phyloP scores from a whole-genome alignment of 257 asterid species.

The Solanum lycopersicoides region DNA sequence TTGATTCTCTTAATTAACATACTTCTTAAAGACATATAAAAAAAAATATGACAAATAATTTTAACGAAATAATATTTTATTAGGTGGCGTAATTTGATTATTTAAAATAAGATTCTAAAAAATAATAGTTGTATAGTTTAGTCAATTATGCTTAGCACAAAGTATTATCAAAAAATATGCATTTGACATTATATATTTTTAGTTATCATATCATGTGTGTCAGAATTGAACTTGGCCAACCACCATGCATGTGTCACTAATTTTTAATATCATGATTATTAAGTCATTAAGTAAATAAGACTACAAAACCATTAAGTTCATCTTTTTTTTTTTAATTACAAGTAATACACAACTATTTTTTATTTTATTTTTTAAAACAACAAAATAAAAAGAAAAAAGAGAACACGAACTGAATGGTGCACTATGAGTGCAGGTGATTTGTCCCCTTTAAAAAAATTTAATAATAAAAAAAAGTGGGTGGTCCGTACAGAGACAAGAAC shows the following conservation, averaged over 20 bases:
- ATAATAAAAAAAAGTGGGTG: background rate
- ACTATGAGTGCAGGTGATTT: slow-evolving; percentile 5
- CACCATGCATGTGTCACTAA: background rate
- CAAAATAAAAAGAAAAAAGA: background rate
- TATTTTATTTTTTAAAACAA: background rate
- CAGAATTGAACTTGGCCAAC: background rate
- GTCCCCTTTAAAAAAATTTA: background rate
- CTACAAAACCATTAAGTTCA: background rate
- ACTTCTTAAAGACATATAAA: too few relatives aligned
- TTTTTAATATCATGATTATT: background rate
- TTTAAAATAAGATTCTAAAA: background rate
- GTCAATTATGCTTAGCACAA: background rate
- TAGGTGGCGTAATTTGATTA: background rate
- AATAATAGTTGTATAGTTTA: background rate
- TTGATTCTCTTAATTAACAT: background rate
- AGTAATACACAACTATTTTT: too few relatives aligned
- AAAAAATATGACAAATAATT: background rate
- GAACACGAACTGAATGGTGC: background rate
- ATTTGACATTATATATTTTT: background rate
- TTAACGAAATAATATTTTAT: background rate
- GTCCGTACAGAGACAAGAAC: slow-evolving; percentile 25
- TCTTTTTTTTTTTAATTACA: background rate
- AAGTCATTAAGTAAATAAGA: background rate
- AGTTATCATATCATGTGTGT: background rate
- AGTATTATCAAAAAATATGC: background rate